phyloP scores from a whole-genome alignment of 768 basidiomycete genomes.

The Leccinum longicurvipes region DNA sequence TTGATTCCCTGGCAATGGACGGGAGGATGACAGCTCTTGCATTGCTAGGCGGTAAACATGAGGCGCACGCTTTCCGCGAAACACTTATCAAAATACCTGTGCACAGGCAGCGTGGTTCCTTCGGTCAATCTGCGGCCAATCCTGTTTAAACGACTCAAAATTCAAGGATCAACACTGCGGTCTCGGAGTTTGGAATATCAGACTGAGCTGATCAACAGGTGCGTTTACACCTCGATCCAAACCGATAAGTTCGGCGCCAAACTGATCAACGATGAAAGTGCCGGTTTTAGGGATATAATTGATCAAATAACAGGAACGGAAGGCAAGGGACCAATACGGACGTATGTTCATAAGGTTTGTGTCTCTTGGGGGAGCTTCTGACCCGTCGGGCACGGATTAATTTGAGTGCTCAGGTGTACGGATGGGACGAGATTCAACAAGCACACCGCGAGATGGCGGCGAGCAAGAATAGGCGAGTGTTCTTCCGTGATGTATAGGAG shows the following conservation, averaged over 20 bases:
- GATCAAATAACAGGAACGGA: constrained; percentile 53
- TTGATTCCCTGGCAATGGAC: constrained; percentile 65
- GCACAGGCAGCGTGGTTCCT: constrained; percentile 49
- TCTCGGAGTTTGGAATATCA: constrained; percentile 76
- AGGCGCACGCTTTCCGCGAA: constrained; percentile 14
- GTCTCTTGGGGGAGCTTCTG: constrained; percentile 10
- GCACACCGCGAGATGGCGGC: constrained; percentile 85
- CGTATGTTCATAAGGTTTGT: constrained; percentile 75
- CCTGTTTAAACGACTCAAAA: constrained; percentile 78
- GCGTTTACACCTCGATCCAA: constrained; percentile 29
- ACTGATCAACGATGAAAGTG: constrained; percentile 1
- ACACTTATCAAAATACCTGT: constrained; percentile 17
- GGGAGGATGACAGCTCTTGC: constrained; percentile 72
- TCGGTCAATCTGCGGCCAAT: constrained; percentile 61
- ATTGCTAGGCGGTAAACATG: constrained; percentile 56
- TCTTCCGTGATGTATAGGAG: constrained; percentile 1
- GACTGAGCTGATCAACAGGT: constrained; percentile 62
- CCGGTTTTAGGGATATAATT: constrained; percentile 57
- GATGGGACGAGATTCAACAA: constrained; percentile 73
- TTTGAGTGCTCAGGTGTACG: constrained; percentile 54
- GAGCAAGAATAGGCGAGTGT: constrained; percentile 51
- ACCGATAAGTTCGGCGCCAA: neutral
- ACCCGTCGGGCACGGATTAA: constrained; percentile 12
- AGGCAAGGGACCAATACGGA: constrained; percentile 60
- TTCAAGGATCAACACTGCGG: constrained; percentile 86